Evolutionary conservation across 805 yeast species (phyloP), one percentile per base, ranked within the genome.

Genomic region (Scheffersomyces ergatensis): DNA sequence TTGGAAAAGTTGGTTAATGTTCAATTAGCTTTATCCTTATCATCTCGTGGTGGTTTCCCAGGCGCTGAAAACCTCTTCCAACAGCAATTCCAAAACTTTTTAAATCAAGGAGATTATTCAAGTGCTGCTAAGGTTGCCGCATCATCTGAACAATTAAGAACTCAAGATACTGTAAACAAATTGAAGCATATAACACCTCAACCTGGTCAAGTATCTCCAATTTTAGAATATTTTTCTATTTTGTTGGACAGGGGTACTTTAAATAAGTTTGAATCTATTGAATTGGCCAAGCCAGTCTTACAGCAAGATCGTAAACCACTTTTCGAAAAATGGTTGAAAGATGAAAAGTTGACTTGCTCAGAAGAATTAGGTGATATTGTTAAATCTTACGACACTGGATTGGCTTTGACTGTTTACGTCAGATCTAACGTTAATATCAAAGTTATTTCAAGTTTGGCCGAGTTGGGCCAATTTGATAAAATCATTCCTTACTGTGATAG

Each of bases 121-220:
- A 83, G 83, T 54, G 99, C 99, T 39, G 99, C 98, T 37, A 89
- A 89, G 68, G 87, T 92, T 44, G 99, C 99, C 29, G 98, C 98
- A 12, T 83, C 96, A 29, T 87, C 96, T 13, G 89, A 88, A 41
- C 89, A 88, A 57, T 74, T 93, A 66, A 83, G 99, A 72, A 90
- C 96, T 34, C 95, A 88, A 44, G 95, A 87, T 48, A 93, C 98
- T 18, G 90, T 93, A 60, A 84, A 89, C 67, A 88, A 89, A 66
- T 81, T 93, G 70, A 93, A 92, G 70, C 81, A 82, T 57, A 74
- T 92, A 43, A 95, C 90, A 50, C 86, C 96, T 6, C 84, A 88
- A 47, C 96, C 96, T 33, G 98, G 99, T 32, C 89, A 88, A 56
- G 86, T 90, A 33, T 88, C 97, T 36, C 99, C 99, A 40, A 84